A percentile compares a stretch with the other conserved stretches of the same genome.
Evolutionary conservation across 2,329 filamentous ascomycete genomes (phyloP).

Genomic region (Plenodomus lindquistii): DNA sequence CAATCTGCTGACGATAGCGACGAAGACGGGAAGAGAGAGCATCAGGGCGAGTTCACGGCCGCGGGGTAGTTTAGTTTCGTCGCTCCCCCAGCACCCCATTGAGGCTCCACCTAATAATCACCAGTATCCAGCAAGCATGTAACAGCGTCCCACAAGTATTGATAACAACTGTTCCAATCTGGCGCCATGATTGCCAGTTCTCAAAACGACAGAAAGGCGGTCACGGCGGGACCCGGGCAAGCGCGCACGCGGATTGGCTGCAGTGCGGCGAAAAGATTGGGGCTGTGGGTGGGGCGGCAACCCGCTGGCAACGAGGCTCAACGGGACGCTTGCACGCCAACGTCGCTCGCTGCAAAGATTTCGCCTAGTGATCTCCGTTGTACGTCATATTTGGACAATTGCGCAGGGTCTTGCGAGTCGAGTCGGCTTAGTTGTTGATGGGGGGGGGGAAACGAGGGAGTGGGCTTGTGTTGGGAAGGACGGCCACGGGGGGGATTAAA

Average conservation of each 20-base stretch:
- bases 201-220: background rate
- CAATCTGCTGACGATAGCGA: no score
- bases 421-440: no score
- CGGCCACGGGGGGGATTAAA: no score
- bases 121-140: background rate
- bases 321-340: slow-evolving; percentile 9
- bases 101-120: background rate
- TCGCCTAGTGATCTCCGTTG: slow-evolving; percentile 29
- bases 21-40: no score
- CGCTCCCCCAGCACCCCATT: background rate
- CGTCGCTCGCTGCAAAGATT: slow-evolving; percentile 21
- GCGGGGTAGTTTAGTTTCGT: background rate
- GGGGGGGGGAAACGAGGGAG: no score
- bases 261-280: slow-evolving; percentile 8
- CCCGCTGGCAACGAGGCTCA: slow-evolving; percentile 26
- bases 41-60: background rate
- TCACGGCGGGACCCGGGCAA: background rate
- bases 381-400: slow-evolving; percentile 27
- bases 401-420: slow-evolving; percentile 19
- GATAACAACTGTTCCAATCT: background rate
- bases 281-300: slow-evolving; percentile 18
- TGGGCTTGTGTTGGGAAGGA: no score
- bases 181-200: no score
- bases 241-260: slow-evolving; percentile 17
- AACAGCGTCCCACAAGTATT: background rate